These are phyloP conservation scores for Prunus kanzakura DNA, from an alignment of 306 rosid genomes.

Conservation along the genomic window DNA sequence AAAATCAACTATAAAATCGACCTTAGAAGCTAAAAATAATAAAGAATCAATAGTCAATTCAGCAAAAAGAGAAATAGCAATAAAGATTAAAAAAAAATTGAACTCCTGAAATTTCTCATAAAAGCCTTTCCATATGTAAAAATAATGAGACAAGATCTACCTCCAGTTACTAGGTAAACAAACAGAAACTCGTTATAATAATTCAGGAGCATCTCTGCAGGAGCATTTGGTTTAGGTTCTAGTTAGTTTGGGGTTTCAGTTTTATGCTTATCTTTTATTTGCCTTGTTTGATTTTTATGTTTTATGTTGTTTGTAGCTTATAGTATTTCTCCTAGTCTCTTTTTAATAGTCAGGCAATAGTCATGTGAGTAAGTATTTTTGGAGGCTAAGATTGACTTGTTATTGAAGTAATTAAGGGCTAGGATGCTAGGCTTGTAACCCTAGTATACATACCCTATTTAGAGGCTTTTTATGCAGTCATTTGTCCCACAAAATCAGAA, in stretches of 20 bases:
- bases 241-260: background rate
- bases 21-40: conserved; percentile 24
- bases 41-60: conserved; percentile 24
- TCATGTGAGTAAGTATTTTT: background rate
- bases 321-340: background rate
- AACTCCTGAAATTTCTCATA: background rate
- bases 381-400: background rate
- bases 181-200: background rate
- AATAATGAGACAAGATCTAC: background rate
- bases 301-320: background rate
- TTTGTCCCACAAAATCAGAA: background rate
- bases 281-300: background rate
- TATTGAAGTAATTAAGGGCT: background rate
- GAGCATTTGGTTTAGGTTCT: background rate
- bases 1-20: conserved; percentile 31
- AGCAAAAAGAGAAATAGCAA: conserved; percentile 17
- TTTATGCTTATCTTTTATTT: background rate
- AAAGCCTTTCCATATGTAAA: background rate
- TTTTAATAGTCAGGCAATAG: too few relatives aligned
- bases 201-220: too few relatives aligned
- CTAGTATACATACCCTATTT: background rate
- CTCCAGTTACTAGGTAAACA: background rate
- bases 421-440: background rate
- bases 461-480: background rate
- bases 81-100: background rate